Evolutionary conservation across 2,329 filamentous ascomycete species (phyloP).

Genomic region (Cladosporium cucumerinum): DNA sequence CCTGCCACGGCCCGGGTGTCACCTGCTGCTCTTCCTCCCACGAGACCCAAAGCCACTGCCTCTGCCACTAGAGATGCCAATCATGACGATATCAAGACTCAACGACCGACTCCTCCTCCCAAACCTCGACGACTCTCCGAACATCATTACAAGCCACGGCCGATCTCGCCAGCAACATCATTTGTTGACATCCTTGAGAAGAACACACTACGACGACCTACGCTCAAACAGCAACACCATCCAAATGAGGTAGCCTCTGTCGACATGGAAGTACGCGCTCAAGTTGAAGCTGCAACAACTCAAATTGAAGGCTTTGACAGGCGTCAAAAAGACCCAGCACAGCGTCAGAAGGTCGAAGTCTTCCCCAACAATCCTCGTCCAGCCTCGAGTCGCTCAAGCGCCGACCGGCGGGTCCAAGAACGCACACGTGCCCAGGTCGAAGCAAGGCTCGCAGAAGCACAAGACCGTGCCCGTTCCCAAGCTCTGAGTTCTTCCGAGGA

Average conservation of each 20-base stretch:
- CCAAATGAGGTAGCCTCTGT: conserved; percentile 36
- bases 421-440: conserved; percentile 11
- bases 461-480: conserved; percentile 3
- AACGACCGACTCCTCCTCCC: conserved; percentile 26
- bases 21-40: neutral
- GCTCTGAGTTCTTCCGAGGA: neutral
- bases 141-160: conserved; percentile 14
- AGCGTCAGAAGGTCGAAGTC: neutral
- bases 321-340: conserved; percentile 4
- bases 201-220: conserved; percentile 29
- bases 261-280: conserved; percentile 32
- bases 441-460: neutral
- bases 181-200: conserved; percentile 69
- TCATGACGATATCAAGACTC: conserved; percentile 1
- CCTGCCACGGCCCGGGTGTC: neutral
- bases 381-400: neutral
- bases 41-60: neutral
- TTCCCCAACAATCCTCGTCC: neutral
- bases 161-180: conserved; percentile 53
- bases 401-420: conserved; percentile 4
- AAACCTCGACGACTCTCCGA: conserved; percentile 31
- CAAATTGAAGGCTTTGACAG: conserved; percentile 1
- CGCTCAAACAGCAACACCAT: conserved; percentile 37
- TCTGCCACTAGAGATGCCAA: neutral
- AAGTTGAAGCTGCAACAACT: conserved; percentile 27